phyloP scores from a whole-genome alignment of 768 basidiomycete genomes.

The Boletellus ananiceps region DNA sequence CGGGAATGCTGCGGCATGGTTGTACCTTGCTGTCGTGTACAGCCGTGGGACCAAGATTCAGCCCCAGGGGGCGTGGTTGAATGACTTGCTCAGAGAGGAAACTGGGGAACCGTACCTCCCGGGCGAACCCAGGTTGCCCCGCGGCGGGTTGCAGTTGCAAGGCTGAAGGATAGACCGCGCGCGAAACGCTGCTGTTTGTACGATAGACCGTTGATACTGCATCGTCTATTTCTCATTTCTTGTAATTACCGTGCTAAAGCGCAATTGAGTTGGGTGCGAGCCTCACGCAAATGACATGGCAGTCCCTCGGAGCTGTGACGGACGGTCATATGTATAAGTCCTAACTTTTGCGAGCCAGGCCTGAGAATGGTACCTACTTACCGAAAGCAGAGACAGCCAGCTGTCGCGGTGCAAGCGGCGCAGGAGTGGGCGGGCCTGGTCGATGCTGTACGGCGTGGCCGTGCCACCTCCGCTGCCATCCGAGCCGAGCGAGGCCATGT shows the following conservation, averaged over 20 bases:
- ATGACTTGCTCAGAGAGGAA: constrained; percentile 73
- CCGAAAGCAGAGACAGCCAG: too few relatives aligned
- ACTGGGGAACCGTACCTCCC: constrained; percentile 63
- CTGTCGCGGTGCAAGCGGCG: too few relatives aligned
- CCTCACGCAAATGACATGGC: too few relatives aligned
- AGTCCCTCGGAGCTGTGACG: too few relatives aligned
- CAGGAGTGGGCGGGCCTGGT: too few relatives aligned
- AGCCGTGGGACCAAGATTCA: constrained; percentile 68
- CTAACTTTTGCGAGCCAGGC: too few relatives aligned
- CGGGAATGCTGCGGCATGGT: constrained; percentile 65
- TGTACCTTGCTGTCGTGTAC: constrained; percentile 79
- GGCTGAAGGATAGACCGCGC: constrained; percentile 11
- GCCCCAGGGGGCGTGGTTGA: constrained; percentile 82
- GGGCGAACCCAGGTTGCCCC: constrained; percentile 70
- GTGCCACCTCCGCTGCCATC: constrained; percentile 1
- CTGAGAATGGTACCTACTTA: too few relatives aligned
- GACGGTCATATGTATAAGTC: too few relatives aligned
- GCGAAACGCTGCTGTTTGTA: constrained; percentile 6
- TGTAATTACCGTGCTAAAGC: constrained; percentile 8
- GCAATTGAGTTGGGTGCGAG: not conserved
- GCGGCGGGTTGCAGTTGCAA: constrained; percentile 52
- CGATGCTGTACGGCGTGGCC: constrained; percentile 6
- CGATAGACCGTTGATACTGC: not conserved
- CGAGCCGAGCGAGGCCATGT: not conserved
- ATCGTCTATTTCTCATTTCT: not conserved